Evolutionary conservation across 1,139 yeast genomes (phyloP).

Genomic region (Hemisphaericaspora xylofermentans): DNA sequence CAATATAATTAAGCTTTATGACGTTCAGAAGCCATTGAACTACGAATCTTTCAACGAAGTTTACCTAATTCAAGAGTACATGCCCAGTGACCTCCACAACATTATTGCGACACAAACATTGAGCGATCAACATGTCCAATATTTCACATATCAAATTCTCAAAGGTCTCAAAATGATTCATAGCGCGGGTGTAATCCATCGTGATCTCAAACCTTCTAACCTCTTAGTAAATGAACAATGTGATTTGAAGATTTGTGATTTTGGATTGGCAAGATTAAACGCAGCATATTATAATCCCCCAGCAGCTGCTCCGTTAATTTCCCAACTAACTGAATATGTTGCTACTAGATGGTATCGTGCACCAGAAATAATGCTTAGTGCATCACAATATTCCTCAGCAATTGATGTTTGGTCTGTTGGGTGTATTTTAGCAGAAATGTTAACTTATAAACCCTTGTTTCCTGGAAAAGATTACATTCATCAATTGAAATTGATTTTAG

Average conservation of each 20-base stretch:
- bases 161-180: conserved; percentile 91
- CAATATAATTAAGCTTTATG: conserved; percentile 86
- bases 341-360: conserved; percentile 98
- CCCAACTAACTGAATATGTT: conserved; percentile 85
- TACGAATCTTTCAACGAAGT: conserved; percentile 82
- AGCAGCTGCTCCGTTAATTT: conserved; percentile 37
- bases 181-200: conserved; percentile 85
- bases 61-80: conserved; percentile 87
- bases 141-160: conserved; percentile 85
- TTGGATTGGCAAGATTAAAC: conserved; percentile 75
- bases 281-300: conserved; percentile 30
- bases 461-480: conserved; percentile 95
- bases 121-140: conserved; percentile 91
- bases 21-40: conserved; percentile 81
- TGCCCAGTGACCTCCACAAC: conserved; percentile 93
- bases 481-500: conserved; percentile 83
- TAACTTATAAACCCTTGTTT: conserved; percentile 80
- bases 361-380: conserved; percentile 87
- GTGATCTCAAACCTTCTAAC: conserved; percentile 92
- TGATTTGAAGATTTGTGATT: conserved; percentile 91
- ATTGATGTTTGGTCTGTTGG: conserved; percentile 98
- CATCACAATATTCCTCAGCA: conserved; percentile 90
- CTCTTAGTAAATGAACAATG: conserved; percentile 85
- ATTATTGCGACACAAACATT: conserved; percentile 84
- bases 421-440: conserved; percentile 91